Evolutionary conservation across 306 rosid species (phyloP).

Genomic region (Prosopis cineraria): DNA sequence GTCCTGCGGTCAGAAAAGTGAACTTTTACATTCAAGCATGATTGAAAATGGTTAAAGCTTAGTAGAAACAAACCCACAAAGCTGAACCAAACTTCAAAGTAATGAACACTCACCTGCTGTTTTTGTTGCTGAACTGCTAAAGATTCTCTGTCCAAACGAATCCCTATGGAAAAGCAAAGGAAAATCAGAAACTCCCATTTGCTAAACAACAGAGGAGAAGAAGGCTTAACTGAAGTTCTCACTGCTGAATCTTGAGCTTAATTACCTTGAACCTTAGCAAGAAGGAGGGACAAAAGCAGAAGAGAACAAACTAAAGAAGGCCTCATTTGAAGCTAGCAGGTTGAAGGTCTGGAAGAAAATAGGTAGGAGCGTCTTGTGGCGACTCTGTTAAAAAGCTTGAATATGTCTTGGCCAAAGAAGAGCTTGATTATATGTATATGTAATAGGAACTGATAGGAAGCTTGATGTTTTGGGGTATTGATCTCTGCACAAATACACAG

Average conservation of each 20-base stretch:
- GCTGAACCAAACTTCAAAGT: slow-evolving; percentile 16
- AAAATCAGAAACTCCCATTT: slow-evolving; percentile 14
- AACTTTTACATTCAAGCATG: slow-evolving; percentile 10
- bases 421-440: slow-evolving; percentile 16
- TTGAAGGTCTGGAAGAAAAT: slow-evolving; percentile 20
- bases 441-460: slow-evolving; percentile 34
- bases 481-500: slow-evolving; percentile 39
- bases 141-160: slow-evolving; percentile 60
- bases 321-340: slow-evolving; percentile 50
- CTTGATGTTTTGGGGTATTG: slow-evolving; percentile 39
- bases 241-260: background rate
- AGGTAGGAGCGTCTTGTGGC: slow-evolving; percentile 27
- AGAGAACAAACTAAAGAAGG: slow-evolving; percentile 52
- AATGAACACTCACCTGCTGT: slow-evolving; percentile 45
- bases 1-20: slow-evolving; percentile 41
- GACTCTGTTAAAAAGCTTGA: slow-evolving; percentile 10
- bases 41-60: background rate
- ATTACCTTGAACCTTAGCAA: slow-evolving; percentile 65
- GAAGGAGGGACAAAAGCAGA: slow-evolving; percentile 56
- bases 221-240: slow-evolving; percentile 9
- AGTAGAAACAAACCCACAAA: slow-evolving; percentile 7
- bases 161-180: slow-evolving; percentile 51
- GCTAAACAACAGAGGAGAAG: background rate
- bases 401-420: background rate
- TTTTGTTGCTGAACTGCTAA: slow-evolving; percentile 38